Evolutionary conservation across 1,284 basidiomycete species (phyloP), one percentile per base, ranked within the genome.

Genomic region (Ganoderma resinaceum): DNA sequence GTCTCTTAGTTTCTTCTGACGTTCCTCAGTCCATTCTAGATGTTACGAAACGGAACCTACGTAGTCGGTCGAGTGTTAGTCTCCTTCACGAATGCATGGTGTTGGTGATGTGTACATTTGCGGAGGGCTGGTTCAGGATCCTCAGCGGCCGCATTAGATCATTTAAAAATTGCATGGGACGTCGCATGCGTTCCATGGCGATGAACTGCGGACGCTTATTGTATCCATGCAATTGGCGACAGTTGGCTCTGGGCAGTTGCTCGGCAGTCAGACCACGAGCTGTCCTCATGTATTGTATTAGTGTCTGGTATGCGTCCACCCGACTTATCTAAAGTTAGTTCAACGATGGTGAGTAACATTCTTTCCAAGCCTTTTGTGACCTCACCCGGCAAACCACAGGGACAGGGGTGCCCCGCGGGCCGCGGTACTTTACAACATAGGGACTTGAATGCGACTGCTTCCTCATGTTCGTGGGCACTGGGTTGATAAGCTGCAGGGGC

Each of bases 1-100:
- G 26, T 61, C 37, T n/a, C 12, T 52, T 67, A 87, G 85, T 76
- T 26, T 46, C 38, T 29, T 38, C 35, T 38, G 35, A 26, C 14
- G 23, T 60, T 38, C 23, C 23, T 37, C 33, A 38, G 37, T 42
- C 23, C 52, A 55, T 26, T 26, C 37, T 60, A 40, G 37, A 40
- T 60, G 58, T 60, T 38, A 60, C 23, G 58, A 38, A 40, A 26
- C 37, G 20, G 58, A 40, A 26, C 23, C 58, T 60, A 60, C 58
- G 37, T 60, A 40, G 35, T 60, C 37, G n/a, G 43, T 60, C 58
- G 52, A 38, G 37, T 38, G 14, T 60, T 60, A 60, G 58, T 60
- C 37, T 46, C 57, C 42, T 40, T 42, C 63, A 62, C 62, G 52
- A 40, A 57, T 62, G 23, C 37, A 38, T 60, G 58, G 35, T 40